Evolutionary conservation across 441 rosid genomes (phyloP), one percentile per base, ranked within the genome.

Genomic region (Geranium incanum): DNA sequence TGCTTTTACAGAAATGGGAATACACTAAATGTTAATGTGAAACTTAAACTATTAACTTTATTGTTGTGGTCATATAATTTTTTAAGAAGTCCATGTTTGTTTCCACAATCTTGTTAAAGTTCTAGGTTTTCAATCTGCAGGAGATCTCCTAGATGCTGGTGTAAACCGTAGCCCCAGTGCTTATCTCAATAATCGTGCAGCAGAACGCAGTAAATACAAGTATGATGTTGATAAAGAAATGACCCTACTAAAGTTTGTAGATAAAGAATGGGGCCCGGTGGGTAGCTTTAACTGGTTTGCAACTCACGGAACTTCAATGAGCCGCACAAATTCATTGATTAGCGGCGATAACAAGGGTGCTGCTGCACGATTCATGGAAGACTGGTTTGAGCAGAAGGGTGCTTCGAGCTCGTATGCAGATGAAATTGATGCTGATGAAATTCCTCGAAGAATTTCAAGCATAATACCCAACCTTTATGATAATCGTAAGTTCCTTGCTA

Each of bases 291-390:
- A 89, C 75, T 91, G 96, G 97, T 93, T 93, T 85, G 90, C 98
- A 62, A 94, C 97, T 70, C 98, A 94, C 72, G 98, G 98, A 75
- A 91, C 98, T 68, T 94, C 97, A 78, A 94, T 91, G 98, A 88
- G 97, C 70, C 97, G 98, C 70, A 73, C 95, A 74, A 91, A 94
- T 88, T 85, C 97, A 23, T 82, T 91, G 82, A 86, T 91, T 71
- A 91, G 97, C 78, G 98, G 98, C 77, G 98, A 94, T 81, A 94
- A 94, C 88, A 94, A 94, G 84, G 98, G 98, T 4, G 84, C 97
- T 70, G 98, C 96, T 71, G 91, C 98, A 11, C 86, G 98, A 68
- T 81, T 91, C 77, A 91, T 86, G 97, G 98, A 94, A 82, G 97
- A 93, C 73, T 89, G 93, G 98, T 88, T 89, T 85, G 82, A 83